Evolutionary conservation across 306 rosid genomes (phyloP).

Genomic region (Dalbergia oliveri): DNA sequence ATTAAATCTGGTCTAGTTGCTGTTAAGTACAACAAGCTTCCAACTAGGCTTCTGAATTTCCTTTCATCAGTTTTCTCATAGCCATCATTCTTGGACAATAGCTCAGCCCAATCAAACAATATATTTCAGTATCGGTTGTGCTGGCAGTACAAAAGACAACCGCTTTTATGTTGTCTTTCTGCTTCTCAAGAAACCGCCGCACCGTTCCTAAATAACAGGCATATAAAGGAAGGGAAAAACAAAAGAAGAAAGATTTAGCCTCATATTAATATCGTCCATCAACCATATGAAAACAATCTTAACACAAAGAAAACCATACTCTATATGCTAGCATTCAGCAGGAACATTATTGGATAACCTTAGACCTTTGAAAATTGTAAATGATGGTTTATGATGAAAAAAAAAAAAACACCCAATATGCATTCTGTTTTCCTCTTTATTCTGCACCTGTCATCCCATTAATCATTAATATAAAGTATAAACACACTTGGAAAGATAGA

Average conservation of each 20-base stretch:
- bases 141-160: constrained; percentile 93
- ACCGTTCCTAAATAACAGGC: constrained; percentile 77
- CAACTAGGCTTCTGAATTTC: too few relatives aligned
- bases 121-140: constrained; percentile 89
- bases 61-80: too few relatives aligned
- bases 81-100: too few relatives aligned
- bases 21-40: too few relatives aligned
- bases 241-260: constrained; percentile 27
- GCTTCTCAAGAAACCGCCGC: constrained; percentile 93
- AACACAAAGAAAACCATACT: constrained; percentile 42
- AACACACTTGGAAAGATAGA: constrained; percentile 2
- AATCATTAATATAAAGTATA: constrained; percentile 12
- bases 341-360: constrained; percentile 15
- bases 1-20: too few relatives aligned
- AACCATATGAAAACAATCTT: constrained; percentile 25
- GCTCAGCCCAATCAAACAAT: too few relatives aligned
- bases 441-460: constrained; percentile 10
- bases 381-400: background rate
- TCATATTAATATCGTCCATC: constrained; percentile 30
- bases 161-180: constrained; percentile 75
- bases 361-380: background rate
- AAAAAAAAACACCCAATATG: constrained; percentile 15
- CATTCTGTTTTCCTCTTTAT: constrained; percentile 15
- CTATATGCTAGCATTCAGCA: constrained; percentile 27
- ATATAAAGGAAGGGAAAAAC: constrained; percentile 39